Percentiles rank a stretch among this genome's conserved stretches.
These are phyloP conservation scores for Saposhnikovia divaricata DNA, from an alignment of 129 eudicot genomes.

Conservation along the genomic window DNA sequence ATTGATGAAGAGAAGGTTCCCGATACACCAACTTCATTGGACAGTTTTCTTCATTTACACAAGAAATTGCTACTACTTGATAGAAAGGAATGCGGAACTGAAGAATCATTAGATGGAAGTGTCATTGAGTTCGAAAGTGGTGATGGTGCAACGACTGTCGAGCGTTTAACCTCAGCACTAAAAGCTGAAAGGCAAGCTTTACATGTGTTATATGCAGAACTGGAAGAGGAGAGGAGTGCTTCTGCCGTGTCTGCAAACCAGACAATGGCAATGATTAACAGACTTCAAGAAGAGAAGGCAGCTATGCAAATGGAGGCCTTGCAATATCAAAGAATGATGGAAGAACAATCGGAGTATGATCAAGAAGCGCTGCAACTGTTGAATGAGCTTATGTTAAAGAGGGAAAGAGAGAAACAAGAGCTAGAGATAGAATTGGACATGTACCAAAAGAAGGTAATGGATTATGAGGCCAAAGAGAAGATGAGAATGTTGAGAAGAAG, in stretches of 20 bases:
- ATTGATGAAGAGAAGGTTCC: conserved; percentile 67
- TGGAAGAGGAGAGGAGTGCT: conserved; percentile 94
- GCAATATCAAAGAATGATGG: conserved; percentile 98
- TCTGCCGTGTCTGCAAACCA: conserved; percentile 86
- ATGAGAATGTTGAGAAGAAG: conserved; percentile 44
- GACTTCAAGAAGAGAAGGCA: conserved; percentile 94
- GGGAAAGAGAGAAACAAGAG: conserved; percentile 73
- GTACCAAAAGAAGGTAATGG: conserved; percentile 56
- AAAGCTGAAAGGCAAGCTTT: conserved; percentile 64
- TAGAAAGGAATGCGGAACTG: conserved; percentile 45
- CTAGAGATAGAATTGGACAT: conserved; percentile 59
- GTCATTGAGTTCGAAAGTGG: conserved; percentile 43
- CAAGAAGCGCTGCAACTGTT: conserved; percentile 94
- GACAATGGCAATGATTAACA: conserved; percentile 95
- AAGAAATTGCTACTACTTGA: conserved; percentile 46
- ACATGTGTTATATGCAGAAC: conserved; percentile 57
- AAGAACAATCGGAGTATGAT: conserved; percentile 95
- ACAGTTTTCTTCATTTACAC: conserved; percentile 34
- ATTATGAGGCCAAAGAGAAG: conserved; percentile 61
- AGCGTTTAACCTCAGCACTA: conserved; percentile 51
- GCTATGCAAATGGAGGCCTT: conserved; percentile 97
- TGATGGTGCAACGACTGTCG: conserved; percentile 36
- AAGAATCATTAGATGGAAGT: conserved; percentile 72
- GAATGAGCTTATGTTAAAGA: conserved; percentile 85
- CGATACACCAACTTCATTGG: conserved; percentile 62